Conservation (phyloP, 345 rosid species). For the Acer negundo region DNA sequence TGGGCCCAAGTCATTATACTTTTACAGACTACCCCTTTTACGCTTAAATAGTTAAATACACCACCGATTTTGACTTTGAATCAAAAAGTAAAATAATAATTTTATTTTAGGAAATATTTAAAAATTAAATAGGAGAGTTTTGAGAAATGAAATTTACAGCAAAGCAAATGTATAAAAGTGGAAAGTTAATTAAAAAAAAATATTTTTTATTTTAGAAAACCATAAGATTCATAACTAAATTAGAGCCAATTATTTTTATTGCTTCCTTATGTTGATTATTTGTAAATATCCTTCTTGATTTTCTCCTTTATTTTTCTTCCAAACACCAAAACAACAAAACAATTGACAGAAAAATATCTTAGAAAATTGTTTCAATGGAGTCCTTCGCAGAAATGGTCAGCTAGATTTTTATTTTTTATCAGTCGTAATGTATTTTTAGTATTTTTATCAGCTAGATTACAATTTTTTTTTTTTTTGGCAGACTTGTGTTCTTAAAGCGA, state of each 20-base stretch:
- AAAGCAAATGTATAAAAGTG: background rate
- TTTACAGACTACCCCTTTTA: no score
- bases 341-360: background rate
- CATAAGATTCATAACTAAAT: background rate
- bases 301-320: background rate
- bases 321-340: background rate
- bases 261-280: background rate
- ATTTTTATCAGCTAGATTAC: background rate
- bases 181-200: background rate
- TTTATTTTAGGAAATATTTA: background rate
- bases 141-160: background rate
- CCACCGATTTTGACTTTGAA: background rate
- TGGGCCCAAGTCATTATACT: no score
- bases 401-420: background rate
- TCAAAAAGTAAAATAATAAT: background rate
- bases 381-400: conserved; percentile 11
- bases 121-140: background rate
- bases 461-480: background rate
- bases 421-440: background rate
- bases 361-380: conserved; percentile 13
- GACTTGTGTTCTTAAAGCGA: conserved; percentile 21
- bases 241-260: background rate
- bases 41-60: no score
- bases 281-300: background rate
- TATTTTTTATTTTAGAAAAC: conserved; percentile 1